Percentiles rank a stretch among this genome's conserved stretches.
These are phyloP conservation scores for Blastobotrys raffinosifermentans DNA, from an alignment of 1,139 yeast species.

Conservation along the genomic window DNA sequence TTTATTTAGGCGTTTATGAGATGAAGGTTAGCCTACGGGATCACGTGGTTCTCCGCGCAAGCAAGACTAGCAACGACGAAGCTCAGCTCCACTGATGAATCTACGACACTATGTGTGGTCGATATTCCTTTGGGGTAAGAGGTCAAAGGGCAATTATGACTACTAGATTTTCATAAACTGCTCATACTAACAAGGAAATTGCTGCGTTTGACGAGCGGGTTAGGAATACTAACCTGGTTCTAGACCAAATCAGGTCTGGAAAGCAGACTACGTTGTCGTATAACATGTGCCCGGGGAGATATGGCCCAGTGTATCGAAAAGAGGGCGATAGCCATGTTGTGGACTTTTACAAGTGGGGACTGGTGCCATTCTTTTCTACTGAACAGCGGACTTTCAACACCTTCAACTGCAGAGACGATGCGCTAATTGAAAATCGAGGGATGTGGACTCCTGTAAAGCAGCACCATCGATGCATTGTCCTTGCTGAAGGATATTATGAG, in stretches of 20 bases:
- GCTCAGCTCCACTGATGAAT: not conserved
- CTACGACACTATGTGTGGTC: slow-evolving; percentile 10
- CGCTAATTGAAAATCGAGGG: slow-evolving; percentile 22
- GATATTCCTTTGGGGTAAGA: slow-evolving; percentile 13
- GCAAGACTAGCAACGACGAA: not conserved
- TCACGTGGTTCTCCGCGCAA: too few relatives aligned
- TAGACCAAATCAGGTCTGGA: slow-evolving; percentile 24
- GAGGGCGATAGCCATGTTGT: slow-evolving; percentile 14
- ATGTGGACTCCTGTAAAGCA: slow-evolving; percentile 30
- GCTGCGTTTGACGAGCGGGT: slow-evolving; percentile 9
- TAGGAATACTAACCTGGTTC: slow-evolving; percentile 17
- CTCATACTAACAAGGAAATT: slow-evolving; percentile 1
- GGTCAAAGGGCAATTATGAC: not conserved
- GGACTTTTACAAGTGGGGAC: slow-evolving; percentile 53
- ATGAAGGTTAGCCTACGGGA: too few relatives aligned
- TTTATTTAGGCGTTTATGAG: too few relatives aligned
- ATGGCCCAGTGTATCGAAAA: slow-evolving; percentile 40
- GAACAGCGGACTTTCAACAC: slow-evolving; percentile 30
- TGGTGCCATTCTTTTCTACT: slow-evolving; percentile 49
- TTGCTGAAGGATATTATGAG: slow-evolving; percentile 81
- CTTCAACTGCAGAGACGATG: slow-evolving; percentile 33
- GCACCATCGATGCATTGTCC: slow-evolving; percentile 56
- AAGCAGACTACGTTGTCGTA: slow-evolving; percentile 27
- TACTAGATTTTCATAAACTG: not conserved
- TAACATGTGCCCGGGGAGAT: slow-evolving; percentile 49